Evolutionary conservation across 768 basidiomycete genomes (phyloP).

Genomic region (Suillus decipiens): DNA sequence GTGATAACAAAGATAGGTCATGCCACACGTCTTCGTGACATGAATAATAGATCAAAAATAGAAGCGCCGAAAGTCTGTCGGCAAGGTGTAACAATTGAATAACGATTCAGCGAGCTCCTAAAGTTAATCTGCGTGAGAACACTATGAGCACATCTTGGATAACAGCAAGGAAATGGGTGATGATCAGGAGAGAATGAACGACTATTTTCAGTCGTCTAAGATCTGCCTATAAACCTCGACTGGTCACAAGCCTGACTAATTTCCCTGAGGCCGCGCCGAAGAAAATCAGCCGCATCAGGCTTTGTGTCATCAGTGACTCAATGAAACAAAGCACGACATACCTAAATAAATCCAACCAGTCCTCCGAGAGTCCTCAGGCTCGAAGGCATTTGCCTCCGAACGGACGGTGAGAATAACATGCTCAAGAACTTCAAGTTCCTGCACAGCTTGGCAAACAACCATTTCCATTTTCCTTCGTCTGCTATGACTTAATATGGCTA

Average conservation of each 20-base stretch:
- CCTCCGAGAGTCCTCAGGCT: conserved; percentile 24
- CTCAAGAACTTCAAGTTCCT: conserved; percentile 29
- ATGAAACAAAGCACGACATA: neutral
- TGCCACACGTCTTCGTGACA: neutral
- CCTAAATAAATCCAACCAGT: neutral
- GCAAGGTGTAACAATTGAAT: neutral
- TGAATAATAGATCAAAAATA: neutral
- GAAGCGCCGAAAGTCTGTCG: neutral
- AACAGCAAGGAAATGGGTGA: neutral
- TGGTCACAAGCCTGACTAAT: too few species aligned
- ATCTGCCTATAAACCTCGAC: neutral
- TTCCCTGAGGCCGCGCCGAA: neutral
- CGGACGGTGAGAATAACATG: conserved; percentile 47
- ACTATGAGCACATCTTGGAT: neutral
- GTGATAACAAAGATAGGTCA: conserved; percentile 8
- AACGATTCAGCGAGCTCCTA: neutral
- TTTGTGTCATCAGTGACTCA: neutral
- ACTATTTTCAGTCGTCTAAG: neutral
- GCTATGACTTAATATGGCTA: too few species aligned
- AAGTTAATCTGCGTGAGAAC: neutral
- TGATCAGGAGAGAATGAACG: neutral
- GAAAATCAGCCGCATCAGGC: neutral
- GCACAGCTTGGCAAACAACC: neutral
- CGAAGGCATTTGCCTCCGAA: conserved; percentile 55
- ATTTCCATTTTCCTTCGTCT: too few species aligned